phyloP scores from a whole-genome alignment of 1,284 basidiomycete species.

The Moesziomyces sp. region DNA sequence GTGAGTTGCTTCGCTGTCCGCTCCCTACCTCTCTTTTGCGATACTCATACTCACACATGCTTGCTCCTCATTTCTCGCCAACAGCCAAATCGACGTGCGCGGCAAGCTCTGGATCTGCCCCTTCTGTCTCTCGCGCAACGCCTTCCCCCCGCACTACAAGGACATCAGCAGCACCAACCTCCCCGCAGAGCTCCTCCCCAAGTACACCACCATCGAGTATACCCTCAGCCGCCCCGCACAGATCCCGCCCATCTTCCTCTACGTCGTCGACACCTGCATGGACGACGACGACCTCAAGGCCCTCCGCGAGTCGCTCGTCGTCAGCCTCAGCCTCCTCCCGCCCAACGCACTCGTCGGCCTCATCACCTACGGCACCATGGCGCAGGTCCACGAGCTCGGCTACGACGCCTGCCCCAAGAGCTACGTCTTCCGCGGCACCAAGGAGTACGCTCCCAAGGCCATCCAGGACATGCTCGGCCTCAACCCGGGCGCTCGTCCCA shows the following conservation, averaged over 20 bases:
- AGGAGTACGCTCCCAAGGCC: slow-evolving; percentile 95
- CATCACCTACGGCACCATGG: slow-evolving; percentile 96
- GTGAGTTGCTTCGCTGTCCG: slow-evolving; percentile 63
- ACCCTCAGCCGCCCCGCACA: slow-evolving; percentile 90
- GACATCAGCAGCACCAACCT: slow-evolving; percentile 97
- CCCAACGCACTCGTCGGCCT: slow-evolving; percentile 93
- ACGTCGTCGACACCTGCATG: slow-evolving; percentile 96
- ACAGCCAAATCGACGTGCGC: slow-evolving; percentile 95
- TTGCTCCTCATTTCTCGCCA: neutral
- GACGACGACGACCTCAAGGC: slow-evolving; percentile 97
- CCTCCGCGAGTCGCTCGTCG: slow-evolving; percentile 88
- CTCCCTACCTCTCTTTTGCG: neutral
- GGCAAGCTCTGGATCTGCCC: slow-evolving; percentile 99
- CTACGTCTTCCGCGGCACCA: slow-evolving; percentile 98
- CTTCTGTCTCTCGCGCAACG: slow-evolving; percentile 94
- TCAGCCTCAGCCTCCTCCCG: slow-evolving; percentile 90
- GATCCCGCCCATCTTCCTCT: slow-evolving; percentile 94
- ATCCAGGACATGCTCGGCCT: slow-evolving; percentile 99
- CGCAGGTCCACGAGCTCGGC: slow-evolving; percentile 98
- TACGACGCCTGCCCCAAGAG: slow-evolving; percentile 97
- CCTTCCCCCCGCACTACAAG: slow-evolving; percentile 98
- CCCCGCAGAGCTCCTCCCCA: slow-evolving; percentile 92
- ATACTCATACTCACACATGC: neutral
- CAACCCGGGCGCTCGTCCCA: slow-evolving; percentile 71
- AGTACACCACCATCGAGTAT: slow-evolving; percentile 99